Evolutionary conservation across 805 yeast species (phyloP), one percentile per base, ranked within the genome.

Genomic region (Saccharomyces kudriavzevii): DNA sequence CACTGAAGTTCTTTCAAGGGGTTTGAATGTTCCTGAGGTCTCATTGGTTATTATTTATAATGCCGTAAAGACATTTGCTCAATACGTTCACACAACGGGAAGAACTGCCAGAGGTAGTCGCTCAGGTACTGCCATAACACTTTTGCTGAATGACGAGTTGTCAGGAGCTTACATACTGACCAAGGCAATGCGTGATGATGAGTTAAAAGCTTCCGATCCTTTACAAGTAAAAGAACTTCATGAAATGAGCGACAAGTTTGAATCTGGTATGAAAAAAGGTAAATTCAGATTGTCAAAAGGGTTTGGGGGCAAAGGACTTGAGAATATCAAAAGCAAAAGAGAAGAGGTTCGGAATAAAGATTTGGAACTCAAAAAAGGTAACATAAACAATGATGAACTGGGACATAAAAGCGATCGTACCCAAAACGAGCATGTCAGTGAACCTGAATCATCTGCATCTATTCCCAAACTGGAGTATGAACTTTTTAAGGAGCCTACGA

Each of bases 11-110:
- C 89, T 97, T 2, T 96, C 99, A 0, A 77, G 99, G 57, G 99
- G 99, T 0, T 73, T 94, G 25, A 97, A 94, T 70, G 97, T 94
- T n/a, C 87, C 89, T 51, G 85, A 84, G 24, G 77, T 92, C 26
- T 83, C 83, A 54, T 68, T 91, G 47, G 98, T 94, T 1, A 74
- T 94, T 5, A 87, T 94, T 71, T 87, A 78, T 62, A 90, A 87
- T 59, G 78, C 89, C 0, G 96, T 96, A 0, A 87, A 78, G 58
- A 96, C 91, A 56, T 77, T 90, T 77, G 98, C 96, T 57, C 98
- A 94, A 67, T 94, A 94, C 64, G 92, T 94, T 11, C 99, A 94
- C 70, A 78, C 98, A 8, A 96, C 91, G 0, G 99, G 99, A 0
- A 75, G 99, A 54, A 94, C 99, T 0, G 99, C 97, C 0, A 76